Conservation (phyloP, 176 grass and related monocot genomes). For the Rhynchospora tenuis region DNA sequence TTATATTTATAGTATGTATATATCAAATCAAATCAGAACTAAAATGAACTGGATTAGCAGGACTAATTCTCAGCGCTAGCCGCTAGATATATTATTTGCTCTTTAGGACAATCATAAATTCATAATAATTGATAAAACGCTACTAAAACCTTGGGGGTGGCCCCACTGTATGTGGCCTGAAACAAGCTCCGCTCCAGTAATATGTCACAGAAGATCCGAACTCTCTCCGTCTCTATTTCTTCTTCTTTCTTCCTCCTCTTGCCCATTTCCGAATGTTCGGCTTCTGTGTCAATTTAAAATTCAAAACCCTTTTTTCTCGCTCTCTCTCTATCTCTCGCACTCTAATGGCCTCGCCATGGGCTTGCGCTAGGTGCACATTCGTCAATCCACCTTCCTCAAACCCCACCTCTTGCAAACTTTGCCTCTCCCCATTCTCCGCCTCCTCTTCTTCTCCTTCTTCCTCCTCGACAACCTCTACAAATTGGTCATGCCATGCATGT, state of each 20-base stretch:
- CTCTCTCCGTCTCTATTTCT: too few species aligned
- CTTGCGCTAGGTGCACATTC: constrained; percentile 39
- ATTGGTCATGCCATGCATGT: constrained; percentile 34
- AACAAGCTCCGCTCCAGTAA: too few species aligned
- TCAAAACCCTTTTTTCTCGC: not conserved
- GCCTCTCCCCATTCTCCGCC: constrained; percentile 15
- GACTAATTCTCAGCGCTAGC: too few species aligned
- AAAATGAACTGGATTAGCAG: too few species aligned
- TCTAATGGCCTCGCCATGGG: constrained; percentile 29
- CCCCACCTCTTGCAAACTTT: constrained; percentile 29
- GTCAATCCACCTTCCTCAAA: constrained; percentile 26
- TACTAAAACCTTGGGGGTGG: too few species aligned
- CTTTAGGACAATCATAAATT: too few species aligned
- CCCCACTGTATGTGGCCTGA: too few species aligned
- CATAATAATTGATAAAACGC: too few species aligned
- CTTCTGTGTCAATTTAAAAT: not conserved
- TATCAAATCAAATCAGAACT: too few species aligned
- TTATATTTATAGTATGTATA: too few species aligned
- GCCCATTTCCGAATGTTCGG: not conserved
- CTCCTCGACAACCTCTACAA: not conserved
- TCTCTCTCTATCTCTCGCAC: not conserved
- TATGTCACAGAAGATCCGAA: too few species aligned
- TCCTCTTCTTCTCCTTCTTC: not conserved
- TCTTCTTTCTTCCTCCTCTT: not conserved
- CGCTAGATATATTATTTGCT: too few species aligned